phyloP scores from a whole-genome alignment of 768 basidiomycete genomes.

The Podaxis sp. region DNA sequence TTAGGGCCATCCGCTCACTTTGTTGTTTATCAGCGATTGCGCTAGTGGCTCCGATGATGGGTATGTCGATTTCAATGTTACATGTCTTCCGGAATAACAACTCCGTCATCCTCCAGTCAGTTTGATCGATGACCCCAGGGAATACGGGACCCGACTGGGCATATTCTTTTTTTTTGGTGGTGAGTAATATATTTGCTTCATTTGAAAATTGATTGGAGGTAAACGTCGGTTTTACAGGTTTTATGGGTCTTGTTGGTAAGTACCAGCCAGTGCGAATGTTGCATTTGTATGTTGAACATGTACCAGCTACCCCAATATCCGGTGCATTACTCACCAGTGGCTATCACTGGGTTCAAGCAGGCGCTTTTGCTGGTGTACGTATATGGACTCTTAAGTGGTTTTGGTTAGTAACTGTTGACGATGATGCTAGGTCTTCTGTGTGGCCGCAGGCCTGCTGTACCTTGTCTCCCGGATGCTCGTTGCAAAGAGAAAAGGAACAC shows the following conservation, averaged over 20 bases:
- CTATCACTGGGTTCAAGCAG: conserved; percentile 39
- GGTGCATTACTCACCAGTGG: conserved; percentile 44
- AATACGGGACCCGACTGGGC: conserved; percentile 47
- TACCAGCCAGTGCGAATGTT: background rate
- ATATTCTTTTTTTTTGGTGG: conserved; percentile 39
- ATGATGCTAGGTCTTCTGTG: conserved; percentile 14
- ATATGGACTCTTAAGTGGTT: too few species aligned
- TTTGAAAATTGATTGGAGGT: background rate
- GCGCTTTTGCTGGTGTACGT: conserved; percentile 36
- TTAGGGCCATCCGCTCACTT: conserved; percentile 3
- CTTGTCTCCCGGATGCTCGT: conserved; percentile 17
- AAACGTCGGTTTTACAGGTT: conserved; percentile 11
- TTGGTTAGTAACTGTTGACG: background rate
- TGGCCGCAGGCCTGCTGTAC: conserved; percentile 18
- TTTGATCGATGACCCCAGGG: conserved; percentile 35
- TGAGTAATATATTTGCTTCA: conserved; percentile 14
- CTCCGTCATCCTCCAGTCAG: conserved; percentile 15
- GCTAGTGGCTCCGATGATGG: conserved; percentile 26
- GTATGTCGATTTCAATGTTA: conserved; percentile 13
- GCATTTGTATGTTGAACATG: background rate
- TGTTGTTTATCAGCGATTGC: conserved; percentile 16
- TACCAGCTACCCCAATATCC: conserved; percentile 40
- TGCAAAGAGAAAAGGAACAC: conserved; percentile 19
- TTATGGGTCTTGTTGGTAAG: conserved; percentile 33
- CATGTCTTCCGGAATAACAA: background rate